Percentiles rank a stretch among this genome's conserved stretches.
phyloP scores from a whole-genome alignment of 108 stramenopile species.

The Cafeteria roenbergensis region DNA sequence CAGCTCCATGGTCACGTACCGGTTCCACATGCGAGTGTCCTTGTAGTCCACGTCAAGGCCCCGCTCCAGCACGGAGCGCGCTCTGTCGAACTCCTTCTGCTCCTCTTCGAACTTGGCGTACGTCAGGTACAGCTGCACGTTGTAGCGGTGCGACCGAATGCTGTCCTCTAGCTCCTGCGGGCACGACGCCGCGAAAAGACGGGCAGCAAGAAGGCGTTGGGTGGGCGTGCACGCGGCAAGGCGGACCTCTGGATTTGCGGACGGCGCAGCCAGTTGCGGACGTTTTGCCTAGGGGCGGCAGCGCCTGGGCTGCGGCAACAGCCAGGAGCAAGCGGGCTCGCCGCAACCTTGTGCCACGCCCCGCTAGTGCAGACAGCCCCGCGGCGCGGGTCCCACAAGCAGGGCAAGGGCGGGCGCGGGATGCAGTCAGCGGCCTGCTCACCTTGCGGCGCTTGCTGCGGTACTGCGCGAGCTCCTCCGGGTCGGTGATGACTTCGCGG shows the following conservation, averaged over 20 bases:
- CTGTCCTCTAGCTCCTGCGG: constrained; percentile 63
- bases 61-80: constrained; percentile 86
- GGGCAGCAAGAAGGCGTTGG: constrained; percentile 5
- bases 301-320: too few relatives aligned
- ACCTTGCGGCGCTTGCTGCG: constrained; percentile 61
- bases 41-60: constrained; percentile 84
- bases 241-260: too few relatives aligned
- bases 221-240: too few relatives aligned
- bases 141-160: constrained; percentile 79
- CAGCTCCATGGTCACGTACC: constrained; percentile 97
- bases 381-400: too few relatives aligned
- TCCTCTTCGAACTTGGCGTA: constrained; percentile 95
- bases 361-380: too few relatives aligned
- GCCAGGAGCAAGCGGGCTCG: too few relatives aligned
- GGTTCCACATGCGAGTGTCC: constrained; percentile 71
- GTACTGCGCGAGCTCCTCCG: constrained; percentile 76
- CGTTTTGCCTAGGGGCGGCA: too few relatives aligned
- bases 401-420: too few relatives aligned
- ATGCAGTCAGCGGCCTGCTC: too few relatives aligned
- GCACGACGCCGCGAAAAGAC: too few relatives aligned
- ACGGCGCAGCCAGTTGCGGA: too few relatives aligned
- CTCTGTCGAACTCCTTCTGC: constrained; percentile 90
- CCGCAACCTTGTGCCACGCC: too few relatives aligned
- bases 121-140: constrained; percentile 89
- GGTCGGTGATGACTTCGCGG: constrained; percentile 77